Base-by-base conservation (phyloP, 306 rosid genomes). In the Quercus wislizeni region DNA sequence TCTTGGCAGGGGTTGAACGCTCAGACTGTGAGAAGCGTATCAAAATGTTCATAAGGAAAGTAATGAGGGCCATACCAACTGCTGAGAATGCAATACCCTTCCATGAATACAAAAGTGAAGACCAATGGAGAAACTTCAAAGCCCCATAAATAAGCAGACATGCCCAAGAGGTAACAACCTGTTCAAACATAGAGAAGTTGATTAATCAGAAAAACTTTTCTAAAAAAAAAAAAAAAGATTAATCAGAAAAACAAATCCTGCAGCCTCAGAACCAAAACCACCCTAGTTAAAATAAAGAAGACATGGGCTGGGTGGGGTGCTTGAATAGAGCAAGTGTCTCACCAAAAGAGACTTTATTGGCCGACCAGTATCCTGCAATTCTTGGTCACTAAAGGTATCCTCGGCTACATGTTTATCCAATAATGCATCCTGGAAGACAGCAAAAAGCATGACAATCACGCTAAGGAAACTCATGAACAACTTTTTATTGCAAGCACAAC, bases 331-430 rank as follows among this genome's bases (percentile, higher is more conserved):
- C 62, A n/a, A 31, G 69, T 52, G 77, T 83, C 90, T 77, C 81
- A 96, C 99, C 97, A 89, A 35, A 81, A 96, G 91, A 85, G 99
- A 87, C 86, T 93, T 96, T 31, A 57, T 43, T 23, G 99, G 97
- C 75, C 92, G 87, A 67, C 89, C 88, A 46, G 85, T 79, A 35
- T 84, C 73, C 75, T 89, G 98, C 85, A 90, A 81, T 67, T 86
- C 86, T 84, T 81, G 85, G 80, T 86, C 93, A 61, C 84, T 81
- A 63, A 93, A 96, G 71, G 94, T 89, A 78, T 90, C 96, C 71
- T 89, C 91, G 5, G 87, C 93, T 67, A 70, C 35, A 72, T 96
- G 96, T 69, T 88, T 93, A 81, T 96, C 98, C 90, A 96, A 58
- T 80, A 93, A 83, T 33, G 96, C 88, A 85, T 96, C 99, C 99